Evolutionary conservation across 768 basidiomycete genomes (phyloP).

Genomic region (Agaricus subrufescens): DNA sequence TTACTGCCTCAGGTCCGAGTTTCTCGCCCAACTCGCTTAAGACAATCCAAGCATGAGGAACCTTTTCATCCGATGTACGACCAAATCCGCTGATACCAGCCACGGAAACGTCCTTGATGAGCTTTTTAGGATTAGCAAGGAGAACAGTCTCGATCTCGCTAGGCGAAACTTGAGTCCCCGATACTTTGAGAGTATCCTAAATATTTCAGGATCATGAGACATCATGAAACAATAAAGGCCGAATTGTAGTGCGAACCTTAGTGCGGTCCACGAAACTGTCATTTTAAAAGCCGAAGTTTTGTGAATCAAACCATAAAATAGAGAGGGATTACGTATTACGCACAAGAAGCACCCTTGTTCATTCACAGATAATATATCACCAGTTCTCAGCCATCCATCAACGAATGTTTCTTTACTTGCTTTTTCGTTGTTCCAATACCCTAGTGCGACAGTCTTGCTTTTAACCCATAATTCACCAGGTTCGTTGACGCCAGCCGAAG

Average conservation of each 20-base stretch:
- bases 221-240: background rate
- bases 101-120: slow-evolving; percentile 63
- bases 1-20: slow-evolving; percentile 35
- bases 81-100: slow-evolving; percentile 65
- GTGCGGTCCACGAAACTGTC: slow-evolving; percentile 67
- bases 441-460: slow-evolving; percentile 50
- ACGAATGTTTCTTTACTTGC: slow-evolving; percentile 50
- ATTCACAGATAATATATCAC: no score
- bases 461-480: slow-evolving; percentile 62
- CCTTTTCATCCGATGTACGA: slow-evolving; percentile 62
- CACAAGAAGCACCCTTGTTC: slow-evolving; percentile 35
- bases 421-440: slow-evolving; percentile 69
- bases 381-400: no score
- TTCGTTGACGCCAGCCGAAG: slow-evolving; percentile 49
- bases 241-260: slow-evolving; percentile 40
- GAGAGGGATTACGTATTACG: slow-evolving; percentile 15
- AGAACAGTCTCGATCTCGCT: slow-evolving; percentile 71
- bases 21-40: slow-evolving; percentile 49
- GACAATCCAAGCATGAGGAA: slow-evolving; percentile 76
- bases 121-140: slow-evolving; percentile 54
- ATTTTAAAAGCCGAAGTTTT: background rate
- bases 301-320: background rate
- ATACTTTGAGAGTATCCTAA: slow-evolving; percentile 76
- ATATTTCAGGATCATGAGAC: background rate
- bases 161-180: slow-evolving; percentile 75